Conservation (phyloP, 31 red algal species). For the Endocladia muricata region DNA sequence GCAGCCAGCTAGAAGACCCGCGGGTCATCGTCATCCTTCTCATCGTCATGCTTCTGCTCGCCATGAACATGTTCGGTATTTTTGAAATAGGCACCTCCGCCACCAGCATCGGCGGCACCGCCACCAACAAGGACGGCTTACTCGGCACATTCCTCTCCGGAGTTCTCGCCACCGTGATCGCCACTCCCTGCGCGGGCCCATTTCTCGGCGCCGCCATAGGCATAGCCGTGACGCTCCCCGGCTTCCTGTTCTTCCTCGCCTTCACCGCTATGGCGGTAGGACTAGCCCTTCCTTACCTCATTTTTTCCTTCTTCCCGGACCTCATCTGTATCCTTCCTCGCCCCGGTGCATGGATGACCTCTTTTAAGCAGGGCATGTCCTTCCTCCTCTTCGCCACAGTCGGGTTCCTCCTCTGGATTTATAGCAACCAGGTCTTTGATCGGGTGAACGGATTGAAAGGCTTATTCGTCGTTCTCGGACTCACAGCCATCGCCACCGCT, state of each 20-base stretch:
- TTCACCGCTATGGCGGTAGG: conserved; percentile 18
- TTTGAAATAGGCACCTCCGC: conserved; percentile 20
- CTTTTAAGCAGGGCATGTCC: conserved; percentile 17
- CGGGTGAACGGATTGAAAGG: background rate
- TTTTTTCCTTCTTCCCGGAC: conserved; percentile 14
- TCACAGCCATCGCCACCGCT: background rate
- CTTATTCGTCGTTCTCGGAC: background rate
- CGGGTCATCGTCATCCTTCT: conserved; percentile 6
- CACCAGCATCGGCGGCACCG: background rate
- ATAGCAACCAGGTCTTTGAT: too few species aligned
- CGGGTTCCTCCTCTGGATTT: conserved; percentile 1
- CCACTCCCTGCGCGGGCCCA: conserved; percentile 20
- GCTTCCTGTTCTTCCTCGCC: background rate
- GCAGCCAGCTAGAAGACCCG: background rate
- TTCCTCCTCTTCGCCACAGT: conserved; percentile 13
- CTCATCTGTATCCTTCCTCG: conserved; percentile 12
- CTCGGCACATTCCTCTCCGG: conserved; percentile 10
- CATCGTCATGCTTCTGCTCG: conserved; percentile 8
- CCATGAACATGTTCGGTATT: conserved; percentile 11
- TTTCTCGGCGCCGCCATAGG: conserved; percentile 22
- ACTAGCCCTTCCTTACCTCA: conserved; percentile 11
- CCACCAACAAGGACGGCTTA: conserved; percentile 6
- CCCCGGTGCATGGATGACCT: conserved; percentile 27
- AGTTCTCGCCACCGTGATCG: conserved; percentile 16
- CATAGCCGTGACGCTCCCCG: background rate